A percentile compares a stretch with the other conserved stretches of the same genome.
phyloP scores from a whole-genome alignment of 2,329 filamentous ascomycete species.

The Remersonia thermophila region DNA sequence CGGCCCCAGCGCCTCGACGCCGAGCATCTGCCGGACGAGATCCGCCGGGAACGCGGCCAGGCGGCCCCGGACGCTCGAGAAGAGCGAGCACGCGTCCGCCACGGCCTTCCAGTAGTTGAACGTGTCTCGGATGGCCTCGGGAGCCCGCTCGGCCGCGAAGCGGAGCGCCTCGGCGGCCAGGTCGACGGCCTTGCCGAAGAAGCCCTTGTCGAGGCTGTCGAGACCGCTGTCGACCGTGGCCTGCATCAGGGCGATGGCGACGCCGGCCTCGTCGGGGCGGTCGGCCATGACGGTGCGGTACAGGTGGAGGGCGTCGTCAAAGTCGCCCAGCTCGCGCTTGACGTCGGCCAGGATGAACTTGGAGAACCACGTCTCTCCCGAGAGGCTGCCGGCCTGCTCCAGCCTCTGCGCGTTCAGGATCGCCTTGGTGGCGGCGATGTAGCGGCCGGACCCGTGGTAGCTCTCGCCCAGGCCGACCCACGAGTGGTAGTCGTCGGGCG shows the following conservation, averaged over 20 bases:
- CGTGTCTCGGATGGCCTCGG: slow-evolving; percentile 48
- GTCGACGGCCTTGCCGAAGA: slow-evolving; percentile 72
- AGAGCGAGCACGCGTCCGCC: slow-evolving; percentile 77
- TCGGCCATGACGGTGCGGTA: slow-evolving; percentile 62
- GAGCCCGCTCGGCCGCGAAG: slow-evolving; percentile 48
- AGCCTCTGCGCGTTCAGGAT: slow-evolving; percentile 74
- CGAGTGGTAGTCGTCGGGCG: slow-evolving; percentile 80
- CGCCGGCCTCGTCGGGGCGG: slow-evolving; percentile 67
- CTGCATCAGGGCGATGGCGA: slow-evolving; percentile 77
- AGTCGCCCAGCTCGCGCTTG: slow-evolving; percentile 82
- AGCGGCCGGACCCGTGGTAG: slow-evolving; percentile 86
- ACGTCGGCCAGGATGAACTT: slow-evolving; percentile 96
- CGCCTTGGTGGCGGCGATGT: slow-evolving; percentile 86
- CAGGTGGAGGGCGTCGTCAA: slow-evolving; percentile 64
- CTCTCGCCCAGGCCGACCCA: slow-evolving; percentile 97
- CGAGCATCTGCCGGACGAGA: slow-evolving; percentile 46
- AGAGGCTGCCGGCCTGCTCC: slow-evolving; percentile 43
- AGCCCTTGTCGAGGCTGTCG: slow-evolving; percentile 64
- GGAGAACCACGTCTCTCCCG: slow-evolving; percentile 79
- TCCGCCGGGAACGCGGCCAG: slow-evolving; percentile 49
- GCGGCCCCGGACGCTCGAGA: slow-evolving; percentile 63
- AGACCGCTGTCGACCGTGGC: slow-evolving; percentile 74
- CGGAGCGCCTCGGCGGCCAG: slow-evolving; percentile 57
- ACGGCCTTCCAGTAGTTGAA: slow-evolving; percentile 96
- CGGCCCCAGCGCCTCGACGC: slow-evolving; percentile 37